Conservation (phyloP, 192 early-diverging fungal species). For the Geosiphon pyriformis region DNA sequence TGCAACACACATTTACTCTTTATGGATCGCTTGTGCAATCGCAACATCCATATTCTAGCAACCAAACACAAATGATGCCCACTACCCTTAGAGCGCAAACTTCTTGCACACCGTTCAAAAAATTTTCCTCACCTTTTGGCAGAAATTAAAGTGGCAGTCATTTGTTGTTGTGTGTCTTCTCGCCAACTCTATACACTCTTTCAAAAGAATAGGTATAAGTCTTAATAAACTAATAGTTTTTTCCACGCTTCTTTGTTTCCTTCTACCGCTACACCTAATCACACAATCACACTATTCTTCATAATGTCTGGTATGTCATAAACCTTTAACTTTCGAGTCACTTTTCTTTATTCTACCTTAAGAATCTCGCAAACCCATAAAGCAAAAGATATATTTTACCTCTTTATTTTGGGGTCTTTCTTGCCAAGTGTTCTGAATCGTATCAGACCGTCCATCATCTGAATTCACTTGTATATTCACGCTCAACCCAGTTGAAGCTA, state of each 20-base stretch:
- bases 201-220: background rate
- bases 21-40: constrained; percentile 15
- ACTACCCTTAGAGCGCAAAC: background rate
- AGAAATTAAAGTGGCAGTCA: constrained; percentile 11
- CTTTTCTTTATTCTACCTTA: background rate
- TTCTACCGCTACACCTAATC: too few relatives aligned
- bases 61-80: constrained; percentile 5
- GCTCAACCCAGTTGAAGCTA: too few relatives aligned
- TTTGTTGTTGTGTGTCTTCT: constrained; percentile 22
- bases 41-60: background rate
- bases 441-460: too few relatives aligned
- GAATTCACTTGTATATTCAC: too few relatives aligned
- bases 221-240: background rate
- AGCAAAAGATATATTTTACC: background rate
- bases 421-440: background rate
- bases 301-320: constrained; percentile 22
- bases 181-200: constrained; percentile 17
- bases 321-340: background rate
- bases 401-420: background rate
- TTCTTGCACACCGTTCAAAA: constrained; percentile 6
- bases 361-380: background rate
- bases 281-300: background rate
- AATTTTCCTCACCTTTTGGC: constrained; percentile 15
- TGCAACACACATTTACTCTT: constrained; percentile 16
- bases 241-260: background rate